phyloP scores from a whole-genome alignment of 306 rosid species.

The Glycine soja region DNA sequence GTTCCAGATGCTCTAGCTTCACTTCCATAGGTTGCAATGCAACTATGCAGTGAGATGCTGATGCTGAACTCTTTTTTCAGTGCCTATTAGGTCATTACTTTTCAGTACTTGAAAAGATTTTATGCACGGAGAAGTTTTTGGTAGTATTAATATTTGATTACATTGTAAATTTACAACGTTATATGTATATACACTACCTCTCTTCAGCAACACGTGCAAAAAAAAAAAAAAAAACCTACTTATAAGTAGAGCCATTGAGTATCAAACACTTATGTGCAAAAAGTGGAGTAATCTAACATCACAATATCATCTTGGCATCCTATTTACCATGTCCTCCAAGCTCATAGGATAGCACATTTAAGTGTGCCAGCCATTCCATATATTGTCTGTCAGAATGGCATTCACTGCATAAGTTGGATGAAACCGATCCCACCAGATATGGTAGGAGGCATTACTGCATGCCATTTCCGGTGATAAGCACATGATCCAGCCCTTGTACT shows the following conservation, averaged over 20 bases:
- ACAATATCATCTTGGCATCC: constrained; percentile 42
- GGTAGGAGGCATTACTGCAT: constrained; percentile 72
- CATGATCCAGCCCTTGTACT: constrained; percentile 84
- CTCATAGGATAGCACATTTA: constrained; percentile 81
- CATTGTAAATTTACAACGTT: constrained; percentile 1
- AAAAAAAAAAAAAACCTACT: neutral
- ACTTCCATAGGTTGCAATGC: constrained; percentile 26
- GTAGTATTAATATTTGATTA: constrained; percentile 5
- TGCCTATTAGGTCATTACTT: constrained; percentile 28
- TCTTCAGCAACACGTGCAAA: constrained; percentile 24
- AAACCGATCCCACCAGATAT: constrained; percentile 97
- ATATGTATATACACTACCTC: constrained; percentile 31
- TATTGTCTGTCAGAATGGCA: constrained; percentile 78
- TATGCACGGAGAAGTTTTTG: neutral
- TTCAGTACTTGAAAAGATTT: constrained; percentile 1
- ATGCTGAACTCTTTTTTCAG: constrained; percentile 2
- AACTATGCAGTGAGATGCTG: constrained; percentile 1
- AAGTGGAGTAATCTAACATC: constrained; percentile 30
- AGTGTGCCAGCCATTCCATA: constrained; percentile 79
- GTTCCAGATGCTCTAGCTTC: neutral
- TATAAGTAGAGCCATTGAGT: neutral
- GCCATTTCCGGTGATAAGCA: constrained; percentile 86
- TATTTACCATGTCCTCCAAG: constrained; percentile 66
- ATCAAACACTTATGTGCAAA: neutral
- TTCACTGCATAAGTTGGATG: constrained; percentile 93